Percentiles rank a stretch among this genome's conserved stretches.
These are phyloP conservation scores for Zymoseptoria crescenta DNA, from an alignment of 2,329 filamentous ascomycete genomes.

Conservation along the genomic window DNA sequence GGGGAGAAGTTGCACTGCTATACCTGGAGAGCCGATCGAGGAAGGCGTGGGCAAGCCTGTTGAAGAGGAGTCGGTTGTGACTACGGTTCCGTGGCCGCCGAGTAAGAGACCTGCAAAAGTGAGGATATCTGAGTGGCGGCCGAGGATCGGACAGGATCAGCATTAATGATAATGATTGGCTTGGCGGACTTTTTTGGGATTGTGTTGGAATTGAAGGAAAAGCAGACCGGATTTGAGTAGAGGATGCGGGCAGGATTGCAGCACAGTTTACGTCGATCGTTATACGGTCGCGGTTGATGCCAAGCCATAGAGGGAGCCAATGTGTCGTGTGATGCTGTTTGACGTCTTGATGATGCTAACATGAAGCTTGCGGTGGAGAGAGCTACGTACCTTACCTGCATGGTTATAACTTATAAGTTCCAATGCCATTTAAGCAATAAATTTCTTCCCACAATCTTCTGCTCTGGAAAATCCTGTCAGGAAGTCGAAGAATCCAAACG, in stretches of 20 bases:
- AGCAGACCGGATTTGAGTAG: neutral
- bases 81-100: constrained; percentile 1
- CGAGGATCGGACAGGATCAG: neutral
- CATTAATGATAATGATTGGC: neutral
- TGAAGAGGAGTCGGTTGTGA: neutral
- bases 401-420: neutral
- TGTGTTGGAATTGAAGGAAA: neutral
- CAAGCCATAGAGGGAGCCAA: neutral
- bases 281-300: neutral
- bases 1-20: constrained; percentile 8
- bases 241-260: neutral
- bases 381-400: neutral
- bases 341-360: no score
- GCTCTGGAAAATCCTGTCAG: neutral
- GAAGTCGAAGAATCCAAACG: neutral
- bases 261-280: neutral
- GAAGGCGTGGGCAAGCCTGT: neutral
- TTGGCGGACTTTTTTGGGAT: neutral
- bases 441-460: neutral
- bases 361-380: neutral
- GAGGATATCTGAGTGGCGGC: neutral
- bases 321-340: neutral
- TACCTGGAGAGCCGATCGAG: constrained; percentile 7
- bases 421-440: neutral
- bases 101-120: constrained; percentile 3